Base-by-base conservation (phyloP, 495 filamentous ascomycete genomes). In the Lineolata rhizophorae region DNA sequence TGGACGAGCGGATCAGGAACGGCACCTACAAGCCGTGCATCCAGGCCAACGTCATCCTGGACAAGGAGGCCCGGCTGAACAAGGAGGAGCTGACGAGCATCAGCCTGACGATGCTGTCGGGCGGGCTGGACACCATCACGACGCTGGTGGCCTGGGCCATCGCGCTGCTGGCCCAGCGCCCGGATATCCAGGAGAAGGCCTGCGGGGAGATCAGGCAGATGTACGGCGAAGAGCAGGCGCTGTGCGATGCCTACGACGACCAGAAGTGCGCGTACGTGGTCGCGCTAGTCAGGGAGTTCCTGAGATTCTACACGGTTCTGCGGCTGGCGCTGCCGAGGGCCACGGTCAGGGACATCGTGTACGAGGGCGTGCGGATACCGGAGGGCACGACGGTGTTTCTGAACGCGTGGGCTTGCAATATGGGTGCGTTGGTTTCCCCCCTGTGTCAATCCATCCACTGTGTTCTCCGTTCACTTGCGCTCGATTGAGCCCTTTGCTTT, bases 391-490 rank as follows among this genome's bases (percentile, higher is more conserved):
- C 68, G 0, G 58, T 71, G 26, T 72, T 71, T 45, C 48, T 76
- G 35, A 74, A 76, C 44, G 61, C 65, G 0, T 73, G 67, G 68
- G 65, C 65, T 5, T 72, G 68, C 36, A 74, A 72, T 30, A 67
- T 61, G 53, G 67, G 64, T 60, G 44, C 41, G 47, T 48, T 18
- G 17, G 8, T 27, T 1, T 28, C 18, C 27, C 9, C 1, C 26
- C n/a, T 33, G 10, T 29, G 14, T 15, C 14, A 33, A 29, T 4
- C 8, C 20, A 21, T 19, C 14, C 12, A 32, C 30, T 15, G 25
- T 31, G 12, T 14, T n/a, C 5, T 30, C 19, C 36, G 29, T 24
- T n/a, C n/a, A n/a, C n/a, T n/a, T n/a, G n/a, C n/a, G n/a, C n/a
- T n/a, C n/a, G n/a, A n/a, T n/a, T n/a, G n/a, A n/a, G n/a, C n/a